Conservation (phyloP, 1,139 yeast genomes). For the Hyphopichia wangnamkhiaoensis region DNA sequence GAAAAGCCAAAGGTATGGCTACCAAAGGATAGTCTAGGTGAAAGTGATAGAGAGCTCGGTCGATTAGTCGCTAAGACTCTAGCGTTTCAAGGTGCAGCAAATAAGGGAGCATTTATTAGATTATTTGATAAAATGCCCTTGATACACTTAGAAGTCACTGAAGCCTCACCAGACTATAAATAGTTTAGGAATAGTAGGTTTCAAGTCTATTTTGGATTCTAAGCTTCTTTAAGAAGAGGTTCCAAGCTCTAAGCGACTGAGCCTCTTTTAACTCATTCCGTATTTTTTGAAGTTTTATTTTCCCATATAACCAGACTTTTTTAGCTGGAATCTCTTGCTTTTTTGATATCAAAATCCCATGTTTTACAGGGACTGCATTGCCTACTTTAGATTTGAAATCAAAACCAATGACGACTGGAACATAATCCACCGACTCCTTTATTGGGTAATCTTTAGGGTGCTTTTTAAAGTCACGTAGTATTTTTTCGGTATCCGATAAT, state of each 20-base stretch:
- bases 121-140: slow-evolving; percentile 15
- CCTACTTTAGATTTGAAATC: slow-evolving; percentile 25
- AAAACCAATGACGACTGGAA: slow-evolving; percentile 40
- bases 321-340: slow-evolving; percentile 21
- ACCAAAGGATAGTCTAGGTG: slow-evolving; percentile 28
- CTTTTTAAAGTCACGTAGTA: slow-evolving; percentile 16
- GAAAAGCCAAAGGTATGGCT: slow-evolving; percentile 37
- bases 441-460: slow-evolving; percentile 7
- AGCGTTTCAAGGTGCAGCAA: slow-evolving; percentile 23
- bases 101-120: slow-evolving; percentile 29
- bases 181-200: slow-evolving; percentile 8
- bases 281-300: slow-evolving; percentile 14
- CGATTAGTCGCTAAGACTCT: slow-evolving; percentile 7
- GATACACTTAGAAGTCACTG: slow-evolving; percentile 22
- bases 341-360: slow-evolving; percentile 30
- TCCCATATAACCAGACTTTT: slow-evolving; percentile 30
- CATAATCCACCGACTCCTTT: slow-evolving; percentile 19
- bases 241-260: slow-evolving; percentile 22
- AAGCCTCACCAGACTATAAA: slow-evolving; percentile 42
- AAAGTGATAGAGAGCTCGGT: slow-evolving; percentile 9
- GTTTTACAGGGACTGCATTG: slow-evolving; percentile 30
- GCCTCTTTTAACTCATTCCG: slow-evolving; percentile 7
- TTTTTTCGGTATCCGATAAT: slow-evolving; percentile 24
- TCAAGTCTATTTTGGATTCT: slow-evolving; percentile 25
- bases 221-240: slow-evolving; percentile 18